Evolutionary conservation across 306 rosid species (phyloP).

Genomic region (Oxytropis ochrocephala): DNA sequence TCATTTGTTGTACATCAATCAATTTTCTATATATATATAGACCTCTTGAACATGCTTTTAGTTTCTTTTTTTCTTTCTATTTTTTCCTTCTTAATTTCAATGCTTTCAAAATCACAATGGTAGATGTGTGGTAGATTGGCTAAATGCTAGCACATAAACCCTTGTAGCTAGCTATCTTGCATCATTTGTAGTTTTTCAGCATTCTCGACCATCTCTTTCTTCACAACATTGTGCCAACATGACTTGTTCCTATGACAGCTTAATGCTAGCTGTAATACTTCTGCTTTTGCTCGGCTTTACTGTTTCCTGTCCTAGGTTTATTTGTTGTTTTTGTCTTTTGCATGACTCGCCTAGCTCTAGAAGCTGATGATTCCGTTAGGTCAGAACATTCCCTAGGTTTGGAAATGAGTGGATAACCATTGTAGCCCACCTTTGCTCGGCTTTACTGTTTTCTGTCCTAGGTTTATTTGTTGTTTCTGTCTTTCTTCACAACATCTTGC

Average conservation of each 20-base stretch:
- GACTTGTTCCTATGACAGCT: not conserved
- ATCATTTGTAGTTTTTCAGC: constrained; percentile 8
- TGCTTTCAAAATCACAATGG: not conserved
- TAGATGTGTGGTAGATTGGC: not conserved
- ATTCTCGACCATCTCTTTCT: constrained; percentile 39
- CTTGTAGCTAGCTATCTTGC: not conserved
- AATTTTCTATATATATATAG: constrained; percentile 20
- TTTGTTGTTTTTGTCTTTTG: no score
- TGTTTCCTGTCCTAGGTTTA: no score
- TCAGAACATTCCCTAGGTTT: no score
- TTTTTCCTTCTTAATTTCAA: not conserved
- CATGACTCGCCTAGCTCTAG: no score
- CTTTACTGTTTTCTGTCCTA: no score
- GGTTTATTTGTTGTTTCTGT: no score
- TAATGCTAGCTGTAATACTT: no score
- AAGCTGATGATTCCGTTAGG: no score
- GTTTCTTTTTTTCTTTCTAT: not conserved
- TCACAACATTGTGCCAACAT: constrained; percentile 20
- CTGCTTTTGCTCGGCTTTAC: no score
- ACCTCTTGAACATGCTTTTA: constrained; percentile 6
- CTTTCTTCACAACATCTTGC: constrained; percentile 32
- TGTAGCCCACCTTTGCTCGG: no score
- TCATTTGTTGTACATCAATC: constrained; percentile 41
- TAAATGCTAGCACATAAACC: not conserved
- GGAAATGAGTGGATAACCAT: no score